Conservation (phyloP, 495 filamentous ascomycete species). For the Neurospora cerealis region DNA sequence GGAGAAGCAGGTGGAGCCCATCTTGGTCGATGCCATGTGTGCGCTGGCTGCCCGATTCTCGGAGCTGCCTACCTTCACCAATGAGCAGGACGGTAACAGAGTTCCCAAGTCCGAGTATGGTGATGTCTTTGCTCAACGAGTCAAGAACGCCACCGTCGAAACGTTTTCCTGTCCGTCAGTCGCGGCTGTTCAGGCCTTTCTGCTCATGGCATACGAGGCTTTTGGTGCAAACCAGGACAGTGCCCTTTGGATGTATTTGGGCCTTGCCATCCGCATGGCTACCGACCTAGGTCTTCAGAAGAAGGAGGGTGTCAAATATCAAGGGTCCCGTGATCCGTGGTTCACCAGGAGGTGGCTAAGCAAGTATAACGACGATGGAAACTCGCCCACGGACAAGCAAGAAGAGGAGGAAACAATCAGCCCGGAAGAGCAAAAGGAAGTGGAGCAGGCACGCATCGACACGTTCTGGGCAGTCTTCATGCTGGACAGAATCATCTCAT, state of each 20-base stretch:
- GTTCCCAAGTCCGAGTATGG: constrained; percentile 51
- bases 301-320: constrained; percentile 60
- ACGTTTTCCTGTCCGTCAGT: constrained; percentile 70
- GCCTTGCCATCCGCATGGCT: constrained; percentile 76
- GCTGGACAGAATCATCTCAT: constrained; percentile 75
- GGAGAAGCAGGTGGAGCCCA: constrained; percentile 70
- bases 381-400: constrained; percentile 23
- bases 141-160: constrained; percentile 64
- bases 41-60: constrained; percentile 75
- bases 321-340: constrained; percentile 46
- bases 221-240: constrained; percentile 81
- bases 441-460: constrained; percentile 65
- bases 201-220: constrained; percentile 75
- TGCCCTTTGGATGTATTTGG: constrained; percentile 83
- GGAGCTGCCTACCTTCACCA: constrained; percentile 50
- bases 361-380: constrained; percentile 19
- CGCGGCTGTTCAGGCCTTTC: constrained; percentile 66
- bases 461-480: constrained; percentile 84
- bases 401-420: constrained; percentile 31
- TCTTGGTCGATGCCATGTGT: constrained; percentile 80
- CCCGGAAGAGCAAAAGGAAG: constrained; percentile 46
- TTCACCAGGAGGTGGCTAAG: constrained; percentile 30
- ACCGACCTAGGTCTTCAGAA: constrained; percentile 77
- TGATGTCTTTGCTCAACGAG: constrained; percentile 65
- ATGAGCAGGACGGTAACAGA: constrained; percentile 41